Percentiles rank a stretch among this genome's conserved stretches.
These are phyloP conservation scores for Grigorovia yakushimaensis DNA, from an alignment of 805 yeast species.

Conservation along the genomic window DNA sequence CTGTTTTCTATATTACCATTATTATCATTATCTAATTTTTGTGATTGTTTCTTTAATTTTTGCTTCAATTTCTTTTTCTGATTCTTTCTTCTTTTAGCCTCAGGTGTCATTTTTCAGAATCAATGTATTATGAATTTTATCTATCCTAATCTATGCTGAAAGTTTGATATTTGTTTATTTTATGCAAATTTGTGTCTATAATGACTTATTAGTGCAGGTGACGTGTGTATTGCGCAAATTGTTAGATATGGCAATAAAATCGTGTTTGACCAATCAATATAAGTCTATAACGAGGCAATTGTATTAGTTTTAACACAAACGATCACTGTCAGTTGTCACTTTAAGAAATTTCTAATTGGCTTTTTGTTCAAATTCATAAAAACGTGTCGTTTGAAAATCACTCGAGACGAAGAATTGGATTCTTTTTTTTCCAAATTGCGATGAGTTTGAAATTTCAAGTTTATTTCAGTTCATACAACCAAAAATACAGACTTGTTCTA, in stretches of 20 bases:
- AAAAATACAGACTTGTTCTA: too few species aligned
- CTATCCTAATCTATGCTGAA: too few species aligned
- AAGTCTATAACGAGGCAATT: too few species aligned
- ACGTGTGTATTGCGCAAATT: too few species aligned
- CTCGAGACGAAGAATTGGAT: background rate
- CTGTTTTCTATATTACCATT: background rate
- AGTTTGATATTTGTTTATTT: too few species aligned
- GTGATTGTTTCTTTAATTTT: slow-evolving; percentile 24
- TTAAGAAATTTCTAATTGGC: background rate
- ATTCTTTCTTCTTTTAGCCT: slow-evolving; percentile 27
- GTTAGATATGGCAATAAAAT: too few species aligned
- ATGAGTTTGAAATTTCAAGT: too few species aligned
- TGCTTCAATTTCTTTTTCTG: slow-evolving; percentile 28
- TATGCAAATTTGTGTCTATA: background rate
- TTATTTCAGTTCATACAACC: too few species aligned
- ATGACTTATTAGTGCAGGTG: background rate
- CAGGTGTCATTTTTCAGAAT: slow-evolving; percentile 25
- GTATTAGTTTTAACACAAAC: too few species aligned
- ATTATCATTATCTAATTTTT: background rate
- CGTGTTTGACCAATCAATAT: too few species aligned
- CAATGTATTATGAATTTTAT: background rate
- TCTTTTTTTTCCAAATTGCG: background rate
- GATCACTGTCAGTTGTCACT: background rate
- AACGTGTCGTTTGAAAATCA: background rate
- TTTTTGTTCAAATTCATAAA: background rate